These are phyloP conservation scores for Phytopythium mirpurense DNA, from an alignment of 352 stramenopile species.

Conservation along the genomic window DNA sequence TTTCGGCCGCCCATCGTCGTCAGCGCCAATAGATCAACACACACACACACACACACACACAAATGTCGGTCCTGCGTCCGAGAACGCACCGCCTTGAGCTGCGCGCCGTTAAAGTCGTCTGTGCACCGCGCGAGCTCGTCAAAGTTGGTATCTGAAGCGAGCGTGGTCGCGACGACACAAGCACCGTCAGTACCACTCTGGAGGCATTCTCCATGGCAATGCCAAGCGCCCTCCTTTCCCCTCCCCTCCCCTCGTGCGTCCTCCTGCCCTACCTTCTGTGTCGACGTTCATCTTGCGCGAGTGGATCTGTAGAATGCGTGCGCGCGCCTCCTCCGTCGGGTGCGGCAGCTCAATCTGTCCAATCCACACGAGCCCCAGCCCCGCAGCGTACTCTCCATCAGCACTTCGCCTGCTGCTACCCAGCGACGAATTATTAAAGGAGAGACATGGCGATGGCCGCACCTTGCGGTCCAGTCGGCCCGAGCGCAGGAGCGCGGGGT, in stretches of 20 bases:
- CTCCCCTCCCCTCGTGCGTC: too few relatives aligned
- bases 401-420: too few relatives aligned
- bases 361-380: background rate
- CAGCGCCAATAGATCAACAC: too few relatives aligned
- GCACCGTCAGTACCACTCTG: too few relatives aligned
- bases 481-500: conserved; percentile 94
- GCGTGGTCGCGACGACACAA: too few relatives aligned
- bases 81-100: conserved; percentile 93
- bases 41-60: background rate
- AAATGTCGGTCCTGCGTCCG: too few relatives aligned
- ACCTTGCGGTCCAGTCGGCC: conserved; percentile 99
- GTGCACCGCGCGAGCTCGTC: conserved; percentile 96
- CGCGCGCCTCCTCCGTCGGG: conserved; percentile 95
- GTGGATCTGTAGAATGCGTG: conserved; percentile 8
- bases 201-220: too few relatives aligned
- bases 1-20: too few relatives aligned
- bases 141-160: conserved; percentile 91
- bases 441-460: too few relatives aligned
- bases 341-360: conserved; percentile 96
- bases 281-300: conserved; percentile 41
- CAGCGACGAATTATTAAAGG: too few relatives aligned
- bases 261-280: conserved; percentile 50
- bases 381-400: too few relatives aligned
- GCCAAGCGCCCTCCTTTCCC: too few relatives aligned
- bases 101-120: conserved; percentile 99